These are phyloP conservation scores for Erigeron canadensis DNA, from an alignment of 129 eudicot genomes.

Conservation along the genomic window DNA sequence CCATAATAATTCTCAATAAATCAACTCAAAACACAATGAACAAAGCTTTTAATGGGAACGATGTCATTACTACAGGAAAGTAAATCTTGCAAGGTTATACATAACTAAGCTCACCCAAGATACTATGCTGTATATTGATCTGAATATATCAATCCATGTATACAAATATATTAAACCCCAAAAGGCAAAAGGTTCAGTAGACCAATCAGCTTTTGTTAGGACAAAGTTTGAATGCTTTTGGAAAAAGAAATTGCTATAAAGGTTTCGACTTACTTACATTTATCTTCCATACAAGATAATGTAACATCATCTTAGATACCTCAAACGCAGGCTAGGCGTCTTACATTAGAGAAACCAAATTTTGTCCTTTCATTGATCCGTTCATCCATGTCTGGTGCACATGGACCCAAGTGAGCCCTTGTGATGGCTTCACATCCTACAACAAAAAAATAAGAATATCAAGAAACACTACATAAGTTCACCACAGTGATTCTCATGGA, in stretches of 20 bases:
- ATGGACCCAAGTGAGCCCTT: conserved; percentile 75
- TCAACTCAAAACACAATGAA: background rate
- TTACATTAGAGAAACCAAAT: conserved; percentile 49
- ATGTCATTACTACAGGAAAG: background rate
- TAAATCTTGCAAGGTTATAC: background rate
- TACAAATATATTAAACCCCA: conserved; percentile 5
- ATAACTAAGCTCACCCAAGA: background rate
- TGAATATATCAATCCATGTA: conserved; percentile 2
- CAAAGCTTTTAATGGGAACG: no score
- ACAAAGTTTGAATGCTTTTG: background rate
- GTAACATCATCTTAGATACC: conserved; percentile 1
- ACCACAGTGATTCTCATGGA: background rate
- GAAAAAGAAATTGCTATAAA: background rate
- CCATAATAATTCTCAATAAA: background rate
- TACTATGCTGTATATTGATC: conserved; percentile 1
- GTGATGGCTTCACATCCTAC: conserved; percentile 50
- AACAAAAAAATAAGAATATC: conserved; percentile 1
- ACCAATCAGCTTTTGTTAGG: conserved; percentile 7
- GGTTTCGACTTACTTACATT: conserved; percentile 26
- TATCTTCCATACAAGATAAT: conserved; percentile 7
- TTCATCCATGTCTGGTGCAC: conserved; percentile 82
- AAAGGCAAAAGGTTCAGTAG: background rate
- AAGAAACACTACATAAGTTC: background rate
- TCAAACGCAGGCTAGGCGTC: conserved; percentile 23
- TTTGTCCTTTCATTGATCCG: conserved; percentile 40